A percentile compares a stretch with the other conserved stretches of the same genome.
These are phyloP conservation scores for Naganishia vaughanmartiniae DNA, from an alignment of 768 basidiomycete genomes.

Conservation along the genomic window DNA sequence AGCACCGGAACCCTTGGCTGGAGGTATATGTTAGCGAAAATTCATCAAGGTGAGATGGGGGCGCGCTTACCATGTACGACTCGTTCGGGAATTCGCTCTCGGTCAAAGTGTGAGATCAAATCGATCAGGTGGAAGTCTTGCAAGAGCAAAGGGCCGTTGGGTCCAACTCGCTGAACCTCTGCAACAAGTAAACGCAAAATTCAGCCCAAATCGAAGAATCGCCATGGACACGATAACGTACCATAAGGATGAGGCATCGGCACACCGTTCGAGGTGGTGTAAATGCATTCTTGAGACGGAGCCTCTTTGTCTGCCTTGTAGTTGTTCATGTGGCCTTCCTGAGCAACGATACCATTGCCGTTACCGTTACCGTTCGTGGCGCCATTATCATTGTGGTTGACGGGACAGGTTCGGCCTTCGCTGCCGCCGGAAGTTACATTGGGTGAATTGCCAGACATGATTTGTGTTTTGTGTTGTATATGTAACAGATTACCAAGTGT, in stretches of 20 bases:
- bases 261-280: conserved; percentile 83
- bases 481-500: no score
- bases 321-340: conserved; percentile 18
- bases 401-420: conserved; percentile 15
- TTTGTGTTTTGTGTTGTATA: neutral
- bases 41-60: neutral
- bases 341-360: neutral
- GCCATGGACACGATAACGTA: neutral
- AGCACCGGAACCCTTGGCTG: conserved; percentile 58
- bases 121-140: conserved; percentile 74
- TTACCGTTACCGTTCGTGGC: neutral
- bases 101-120: conserved; percentile 71
- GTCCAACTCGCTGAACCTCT: conserved; percentile 70
- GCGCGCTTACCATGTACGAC: conserved; percentile 42
- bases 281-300: conserved; percentile 53
- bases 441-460: conserved; percentile 20
- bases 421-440: conserved; percentile 11
- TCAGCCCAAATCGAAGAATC: conserved; percentile 10
- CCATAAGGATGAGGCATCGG: conserved; percentile 53
- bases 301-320: conserved; percentile 41
- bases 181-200: neutral
- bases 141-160: conserved; percentile 76
- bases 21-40: conserved; percentile 51
- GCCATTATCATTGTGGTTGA: neutral
- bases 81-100: conserved; percentile 54